Percentiles rank a stretch among this genome's conserved stretches.
Conservation (phyloP, 305 asterid genomes). For the Solanum hybrid region DNA sequence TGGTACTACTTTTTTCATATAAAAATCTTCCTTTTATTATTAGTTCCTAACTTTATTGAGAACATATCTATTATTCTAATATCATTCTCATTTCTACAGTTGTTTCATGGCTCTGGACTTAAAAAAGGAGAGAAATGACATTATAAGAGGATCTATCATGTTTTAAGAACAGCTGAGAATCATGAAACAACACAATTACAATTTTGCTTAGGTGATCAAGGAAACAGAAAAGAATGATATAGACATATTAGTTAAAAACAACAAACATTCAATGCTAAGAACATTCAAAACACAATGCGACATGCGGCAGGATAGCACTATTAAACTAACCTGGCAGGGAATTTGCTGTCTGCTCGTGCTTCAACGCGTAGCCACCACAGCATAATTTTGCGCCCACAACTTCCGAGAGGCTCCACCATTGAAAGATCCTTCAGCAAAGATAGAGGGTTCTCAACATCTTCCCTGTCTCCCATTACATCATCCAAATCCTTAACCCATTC, state of each 20-base stretch:
- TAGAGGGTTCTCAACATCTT: conserved; percentile 59
- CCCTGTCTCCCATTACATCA: conserved; percentile 35
- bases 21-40: background rate
- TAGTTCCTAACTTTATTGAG: background rate
- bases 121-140: background rate
- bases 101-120: background rate
- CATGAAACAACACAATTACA: background rate
- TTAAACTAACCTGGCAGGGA: conserved; percentile 72
- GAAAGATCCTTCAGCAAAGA: conserved; percentile 59
- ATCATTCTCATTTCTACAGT: background rate
- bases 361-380: conserved; percentile 97
- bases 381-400: conserved; percentile 72
- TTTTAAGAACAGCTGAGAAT: background rate
- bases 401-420: conserved; percentile 81
- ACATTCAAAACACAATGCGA: background rate
- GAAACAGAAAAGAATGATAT: background rate
- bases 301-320: background rate
- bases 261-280: background rate
- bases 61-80: background rate
- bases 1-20: background rate
- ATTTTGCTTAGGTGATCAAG: background rate
- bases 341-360: conserved; percentile 89
- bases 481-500: conserved; percentile 73
- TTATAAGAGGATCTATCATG: background rate
- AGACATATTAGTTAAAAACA: background rate